A percentile compares a stretch with the other conserved stretches of the same genome.
Conservation (phyloP, 106 monocot genomes). For the Platanthera zijinensis region DNA sequence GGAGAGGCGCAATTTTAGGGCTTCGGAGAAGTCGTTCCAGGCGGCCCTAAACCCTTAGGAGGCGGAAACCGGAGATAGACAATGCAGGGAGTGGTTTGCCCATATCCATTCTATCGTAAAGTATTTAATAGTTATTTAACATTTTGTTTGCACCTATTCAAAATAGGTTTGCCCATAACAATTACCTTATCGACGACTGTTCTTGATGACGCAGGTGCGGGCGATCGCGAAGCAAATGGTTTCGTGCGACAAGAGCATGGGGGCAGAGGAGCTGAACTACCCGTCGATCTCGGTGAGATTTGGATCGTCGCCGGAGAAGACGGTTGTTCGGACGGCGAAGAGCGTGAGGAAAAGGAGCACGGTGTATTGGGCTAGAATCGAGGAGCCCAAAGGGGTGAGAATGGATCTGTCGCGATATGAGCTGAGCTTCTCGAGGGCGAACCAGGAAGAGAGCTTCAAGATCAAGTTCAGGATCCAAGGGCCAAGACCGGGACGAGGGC, state of each 20-base stretch:
- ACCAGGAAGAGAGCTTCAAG: constrained; percentile 9
- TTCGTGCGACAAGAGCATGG: constrained; percentile 1
- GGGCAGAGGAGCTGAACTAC: constrained; percentile 13
- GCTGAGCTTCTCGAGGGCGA: constrained; percentile 4
- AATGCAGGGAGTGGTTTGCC: no score
- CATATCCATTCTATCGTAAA: no score
- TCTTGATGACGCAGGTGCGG: background rate
- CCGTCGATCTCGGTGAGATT: constrained; percentile 11
- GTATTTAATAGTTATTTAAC: no score
- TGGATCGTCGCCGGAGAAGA: background rate
- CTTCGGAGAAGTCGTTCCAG: no score
- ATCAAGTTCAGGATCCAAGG: constrained; percentile 5
- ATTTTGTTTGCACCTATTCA: no score
- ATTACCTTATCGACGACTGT: no score
- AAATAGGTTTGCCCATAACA: no score
- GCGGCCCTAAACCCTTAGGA: no score
- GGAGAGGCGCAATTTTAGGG: no score
- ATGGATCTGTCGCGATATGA: constrained; percentile 3
- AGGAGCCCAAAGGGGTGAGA: constrained; percentile 12
- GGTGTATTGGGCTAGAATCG: constrained; percentile 8
- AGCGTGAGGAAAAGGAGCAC: constrained; percentile 15
- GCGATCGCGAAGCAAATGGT: background rate
- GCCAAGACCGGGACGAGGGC: background rate
- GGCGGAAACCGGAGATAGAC: no score
- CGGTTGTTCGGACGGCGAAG: constrained; percentile 9